Conservation (phyloP, 495 filamentous ascomycete species). For the Penicillium subrubescens region DNA sequence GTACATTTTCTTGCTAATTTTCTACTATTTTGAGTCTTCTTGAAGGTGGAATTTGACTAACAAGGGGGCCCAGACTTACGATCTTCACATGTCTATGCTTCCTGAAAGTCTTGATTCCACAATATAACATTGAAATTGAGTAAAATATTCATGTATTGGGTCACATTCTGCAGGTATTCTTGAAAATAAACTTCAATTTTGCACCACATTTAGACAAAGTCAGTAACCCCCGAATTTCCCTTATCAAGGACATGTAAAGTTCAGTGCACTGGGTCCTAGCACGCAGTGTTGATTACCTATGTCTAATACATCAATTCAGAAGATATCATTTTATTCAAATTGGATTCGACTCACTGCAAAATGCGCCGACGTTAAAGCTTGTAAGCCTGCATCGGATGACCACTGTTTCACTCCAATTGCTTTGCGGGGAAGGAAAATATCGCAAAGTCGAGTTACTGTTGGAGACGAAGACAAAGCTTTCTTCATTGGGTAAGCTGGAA, state of each 20-base stretch:
- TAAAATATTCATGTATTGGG: no score
- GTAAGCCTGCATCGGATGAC: background rate
- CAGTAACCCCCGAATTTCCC: background rate
- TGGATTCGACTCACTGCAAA: background rate
- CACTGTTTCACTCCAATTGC: background rate
- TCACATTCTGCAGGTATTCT: no score
- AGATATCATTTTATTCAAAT: background rate
- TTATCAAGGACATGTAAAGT: background rate
- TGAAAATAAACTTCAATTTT: no score
- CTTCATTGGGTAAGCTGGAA: background rate
- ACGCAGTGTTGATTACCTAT: background rate
- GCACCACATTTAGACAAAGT: background rate
- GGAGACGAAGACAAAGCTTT: background rate
- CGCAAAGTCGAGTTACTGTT: background rate
- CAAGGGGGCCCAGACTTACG: no score
- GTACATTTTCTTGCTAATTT: no score
- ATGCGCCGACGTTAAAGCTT: background rate
- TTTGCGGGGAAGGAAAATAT: background rate
- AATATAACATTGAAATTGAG: no score
- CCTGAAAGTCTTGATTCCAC: no score
- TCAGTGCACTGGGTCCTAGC: background rate
- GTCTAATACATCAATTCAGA: background rate
- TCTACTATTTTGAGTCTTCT: no score
- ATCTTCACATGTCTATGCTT: no score
- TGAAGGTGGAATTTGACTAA: no score